Conservation (phyloP, 768 basidiomycete genomes). For the Mycena capillaripes region DNA sequence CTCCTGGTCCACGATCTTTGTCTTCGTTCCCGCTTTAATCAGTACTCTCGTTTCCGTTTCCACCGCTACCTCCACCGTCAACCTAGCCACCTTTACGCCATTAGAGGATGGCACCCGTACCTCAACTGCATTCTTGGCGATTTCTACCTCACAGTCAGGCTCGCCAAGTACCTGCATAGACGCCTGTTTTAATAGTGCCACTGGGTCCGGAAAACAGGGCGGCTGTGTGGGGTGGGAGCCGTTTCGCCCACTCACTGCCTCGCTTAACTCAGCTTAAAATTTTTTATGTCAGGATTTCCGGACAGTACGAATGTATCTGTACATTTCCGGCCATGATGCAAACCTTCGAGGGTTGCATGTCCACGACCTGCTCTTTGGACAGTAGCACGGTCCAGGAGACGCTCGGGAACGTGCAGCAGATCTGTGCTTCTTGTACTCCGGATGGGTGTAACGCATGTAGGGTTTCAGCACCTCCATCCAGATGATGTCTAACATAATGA, state of each 20-base stretch:
- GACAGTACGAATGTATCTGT: conserved; percentile 30
- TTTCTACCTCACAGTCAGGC: not conserved
- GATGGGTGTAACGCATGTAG: conserved; percentile 26
- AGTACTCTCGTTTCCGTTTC: not conserved
- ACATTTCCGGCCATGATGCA: conserved; percentile 25
- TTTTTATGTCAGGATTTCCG: conserved; percentile 8
- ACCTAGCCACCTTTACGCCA: conserved; percentile 11
- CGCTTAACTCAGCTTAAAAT: not conserved
- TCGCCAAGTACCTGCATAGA: conserved; percentile 22
- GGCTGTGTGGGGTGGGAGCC: conserved; percentile 12
- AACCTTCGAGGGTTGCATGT: conserved; percentile 20
- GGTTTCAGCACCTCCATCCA: conserved; percentile 5
- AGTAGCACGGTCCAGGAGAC: conserved; percentile 25
- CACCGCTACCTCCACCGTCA: not conserved
- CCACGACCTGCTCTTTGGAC: not conserved
- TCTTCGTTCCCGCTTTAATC: not conserved
- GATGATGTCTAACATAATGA: conserved; percentile 4
- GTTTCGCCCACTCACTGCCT: not conserved
- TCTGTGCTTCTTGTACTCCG: conserved; percentile 29
- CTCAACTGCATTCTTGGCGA: not conserved
- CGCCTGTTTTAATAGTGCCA: conserved; percentile 32
- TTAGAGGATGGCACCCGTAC: not conserved
- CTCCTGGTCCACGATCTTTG: not conserved
- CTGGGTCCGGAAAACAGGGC: conserved; percentile 21
- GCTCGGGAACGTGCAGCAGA: conserved; percentile 28